Conservation (phyloP, 805 yeast species). For the Barnettozyma sucrosica region DNA sequence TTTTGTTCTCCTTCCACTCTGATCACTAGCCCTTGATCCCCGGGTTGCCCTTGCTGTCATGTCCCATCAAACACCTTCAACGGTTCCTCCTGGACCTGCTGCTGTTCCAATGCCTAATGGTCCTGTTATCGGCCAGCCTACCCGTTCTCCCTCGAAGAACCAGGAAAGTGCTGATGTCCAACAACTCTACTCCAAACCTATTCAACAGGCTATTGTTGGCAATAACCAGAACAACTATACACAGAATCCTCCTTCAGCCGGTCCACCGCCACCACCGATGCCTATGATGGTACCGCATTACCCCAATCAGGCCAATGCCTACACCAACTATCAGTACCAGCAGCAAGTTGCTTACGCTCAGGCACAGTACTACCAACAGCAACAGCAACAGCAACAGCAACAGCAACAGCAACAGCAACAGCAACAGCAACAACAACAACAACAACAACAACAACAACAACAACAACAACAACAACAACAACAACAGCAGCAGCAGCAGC, state of each 20-base stretch:
- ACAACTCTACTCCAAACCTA: not conserved
- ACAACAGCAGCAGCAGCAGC: conserved; percentile 7
- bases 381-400: conserved; percentile 1
- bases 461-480: conserved; percentile 7
- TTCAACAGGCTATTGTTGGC: not conserved
- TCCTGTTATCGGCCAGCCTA: not conserved
- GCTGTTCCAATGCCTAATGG: not conserved
- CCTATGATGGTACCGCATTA: conserved; percentile 22
- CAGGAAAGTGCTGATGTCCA: conserved; percentile 4
- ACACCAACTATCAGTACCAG: conserved; percentile 14
- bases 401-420: conserved; percentile 15
- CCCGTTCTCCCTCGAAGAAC: conserved; percentile 1
- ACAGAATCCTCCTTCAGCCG: not conserved
- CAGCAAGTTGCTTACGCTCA: conserved; percentile 14
- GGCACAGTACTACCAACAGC: conserved; percentile 10
- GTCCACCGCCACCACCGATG: conserved; percentile 9
- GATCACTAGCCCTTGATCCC: not conserved
- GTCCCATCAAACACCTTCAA: not conserved
- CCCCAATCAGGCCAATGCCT: conserved; percentile 9
- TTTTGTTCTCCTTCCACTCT: not conserved
- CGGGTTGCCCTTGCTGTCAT: not conserved
- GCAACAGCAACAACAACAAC: conserved; percentile 15
- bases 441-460: conserved; percentile 7
- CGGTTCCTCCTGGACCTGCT: not conserved
- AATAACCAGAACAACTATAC: not conserved